Evolutionary conservation across 768 basidiomycete species (phyloP).

Genomic region (Boletellus sp.): DNA sequence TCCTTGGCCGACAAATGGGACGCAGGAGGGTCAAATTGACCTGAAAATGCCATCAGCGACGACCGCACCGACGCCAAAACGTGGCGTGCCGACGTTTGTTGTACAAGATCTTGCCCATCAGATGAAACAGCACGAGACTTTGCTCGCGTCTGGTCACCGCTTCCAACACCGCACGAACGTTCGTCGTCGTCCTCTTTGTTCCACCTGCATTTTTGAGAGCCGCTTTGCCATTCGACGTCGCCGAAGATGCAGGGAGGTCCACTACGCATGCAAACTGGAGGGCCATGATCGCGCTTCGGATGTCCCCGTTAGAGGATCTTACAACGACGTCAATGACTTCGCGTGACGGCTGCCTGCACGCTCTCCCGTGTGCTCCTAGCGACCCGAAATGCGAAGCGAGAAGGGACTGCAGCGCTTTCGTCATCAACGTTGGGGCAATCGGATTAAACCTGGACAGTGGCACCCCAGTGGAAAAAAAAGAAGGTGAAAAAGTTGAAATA

Average conservation of each 20-base stretch:
- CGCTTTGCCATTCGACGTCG: conserved; percentile 23
- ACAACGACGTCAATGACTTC: conserved; percentile 74
- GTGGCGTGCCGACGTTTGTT: conserved; percentile 68
- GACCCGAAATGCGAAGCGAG: conserved; percentile 46
- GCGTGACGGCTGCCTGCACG: conserved; percentile 45
- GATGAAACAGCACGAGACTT: conserved; percentile 83
- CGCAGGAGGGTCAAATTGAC: conserved; percentile 67
- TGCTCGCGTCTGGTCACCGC: conserved; percentile 81
- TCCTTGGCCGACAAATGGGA: conserved; percentile 59
- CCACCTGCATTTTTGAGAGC: conserved; percentile 30
- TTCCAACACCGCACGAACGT: conserved; percentile 49
- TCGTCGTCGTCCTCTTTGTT: conserved; percentile 10
- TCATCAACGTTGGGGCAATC: conserved; percentile 82
- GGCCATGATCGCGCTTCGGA: conserved; percentile 90
- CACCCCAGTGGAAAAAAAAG: not conserved
- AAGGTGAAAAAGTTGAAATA: not conserved
- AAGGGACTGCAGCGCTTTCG: conserved; percentile 68
- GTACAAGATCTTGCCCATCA: conserved; percentile 90
- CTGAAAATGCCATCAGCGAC: conserved; percentile 36
- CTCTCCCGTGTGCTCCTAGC: conserved; percentile 4
- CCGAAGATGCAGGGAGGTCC: conserved; percentile 22
- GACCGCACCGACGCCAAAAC: not conserved
- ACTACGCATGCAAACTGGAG: conserved; percentile 78
- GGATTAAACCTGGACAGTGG: conserved; percentile 73
- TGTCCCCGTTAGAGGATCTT: conserved; percentile 82